Evolutionary conservation across 352 stramenopile genomes (phyloP), one percentile per base, ranked within the genome.

Genomic region (Phytopythium sindhum): DNA sequence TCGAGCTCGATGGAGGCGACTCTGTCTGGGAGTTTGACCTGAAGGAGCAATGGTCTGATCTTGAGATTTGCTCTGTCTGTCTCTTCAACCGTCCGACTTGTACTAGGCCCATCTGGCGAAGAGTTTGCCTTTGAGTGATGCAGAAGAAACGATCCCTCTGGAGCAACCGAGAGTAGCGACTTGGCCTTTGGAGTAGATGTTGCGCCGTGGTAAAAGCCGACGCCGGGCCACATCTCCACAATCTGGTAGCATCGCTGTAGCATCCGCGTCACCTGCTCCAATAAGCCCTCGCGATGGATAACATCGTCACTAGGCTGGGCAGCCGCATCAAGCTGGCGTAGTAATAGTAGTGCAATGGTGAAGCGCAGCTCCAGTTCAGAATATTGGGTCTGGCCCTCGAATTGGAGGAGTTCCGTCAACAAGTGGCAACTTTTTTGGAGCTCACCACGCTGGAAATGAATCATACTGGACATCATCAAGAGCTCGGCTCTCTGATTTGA

Each of bases 181-280:
- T 72, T 84, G 0, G 72, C 79, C 21, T 74, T 52, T n/a, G 37
- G 58, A 42, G 56, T 75, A 9, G 51, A 64, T 2, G 89, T 8
- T 2, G 33, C 26, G 8, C 78, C 78, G 41, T 88, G 76, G 24
- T 87, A 89, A 55, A 75, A 90, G 4, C 81, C 79, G 45, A 89
- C 77, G 15, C 61, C 66, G 2, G 74, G 72, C 76, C 70, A 81
- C 26, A 89, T 29, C 33, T 89, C 81, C n/a, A 90, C 66, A 14
- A 64, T 44, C 35, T 77, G 78, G 45, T 77, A 87, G 54, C 75
- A 88, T 8, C 60, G 50, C 50, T 75, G 72, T 14, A 90, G 42
- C 44, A 74, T 26, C 24, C 58, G 31, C n/a, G 64, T 54, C 12
- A 69, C 61, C 45, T 52, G 14, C 14, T 28, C 14, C 19, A 41